Percentiles rank a stretch among this genome's conserved stretches.
These are phyloP conservation scores for Kluyveromyces aestuarii DNA, from an alignment of 805 yeast genomes.

Conservation along the genomic window DNA sequence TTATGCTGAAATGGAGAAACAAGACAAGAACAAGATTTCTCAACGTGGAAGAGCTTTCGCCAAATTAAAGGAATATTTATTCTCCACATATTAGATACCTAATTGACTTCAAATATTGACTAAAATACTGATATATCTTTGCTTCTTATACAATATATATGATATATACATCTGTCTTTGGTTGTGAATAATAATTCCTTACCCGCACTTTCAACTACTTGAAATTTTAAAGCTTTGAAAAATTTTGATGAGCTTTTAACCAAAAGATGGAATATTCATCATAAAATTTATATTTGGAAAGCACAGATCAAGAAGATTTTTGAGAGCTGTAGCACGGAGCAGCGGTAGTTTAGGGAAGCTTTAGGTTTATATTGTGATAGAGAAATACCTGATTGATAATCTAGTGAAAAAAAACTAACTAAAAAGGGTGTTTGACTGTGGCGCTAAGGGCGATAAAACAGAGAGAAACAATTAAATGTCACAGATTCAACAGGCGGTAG, in stretches of 20 bases:
- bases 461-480: background rate
- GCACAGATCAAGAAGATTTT: background rate
- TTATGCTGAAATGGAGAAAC: constrained; percentile 83
- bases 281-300: too few species aligned
- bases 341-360: background rate
- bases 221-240: background rate
- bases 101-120: background rate
- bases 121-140: too few species aligned
- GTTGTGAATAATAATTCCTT: too few species aligned
- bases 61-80: constrained; percentile 52
- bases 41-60: constrained; percentile 82
- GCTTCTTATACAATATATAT: too few species aligned
- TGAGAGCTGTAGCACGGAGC: background rate
- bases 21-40: constrained; percentile 68
- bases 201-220: background rate
- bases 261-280: background rate
- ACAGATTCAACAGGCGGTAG: constrained; percentile 84
- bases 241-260: constrained; percentile 1
- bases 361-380: background rate
- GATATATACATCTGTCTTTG: too few species aligned
- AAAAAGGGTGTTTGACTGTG: background rate
- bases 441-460: background rate
- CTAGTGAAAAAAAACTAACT: too few species aligned
- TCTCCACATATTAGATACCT: background rate
- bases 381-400: background rate